Conservation (phyloP, 352 stramenopile species). For the Globisporangium lucens region DNA sequence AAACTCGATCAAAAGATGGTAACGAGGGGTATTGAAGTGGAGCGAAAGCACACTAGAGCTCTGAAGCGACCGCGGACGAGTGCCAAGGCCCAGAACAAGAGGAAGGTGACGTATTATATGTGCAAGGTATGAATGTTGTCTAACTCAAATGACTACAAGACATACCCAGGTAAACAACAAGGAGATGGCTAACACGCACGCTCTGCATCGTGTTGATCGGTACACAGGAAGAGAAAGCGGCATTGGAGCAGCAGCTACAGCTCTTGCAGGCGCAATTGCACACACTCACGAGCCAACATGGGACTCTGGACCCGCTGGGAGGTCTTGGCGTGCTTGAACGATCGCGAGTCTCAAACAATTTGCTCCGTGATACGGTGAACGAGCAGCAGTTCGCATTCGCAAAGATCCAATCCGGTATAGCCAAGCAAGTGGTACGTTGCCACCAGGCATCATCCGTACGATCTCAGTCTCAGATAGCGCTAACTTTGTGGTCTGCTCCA, state of each 20-base stretch:
- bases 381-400: conserved; percentile 1
- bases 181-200: not conserved
- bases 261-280: not conserved
- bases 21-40: no score
- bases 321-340: not conserved
- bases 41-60: not conserved
- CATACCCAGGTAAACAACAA: no score
- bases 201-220: no score
- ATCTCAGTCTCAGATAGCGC: not conserved
- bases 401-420: not conserved
- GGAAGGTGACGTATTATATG: not conserved
- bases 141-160: not conserved
- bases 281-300: not conserved
- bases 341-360: not conserved
- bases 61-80: not conserved
- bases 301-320: not conserved
- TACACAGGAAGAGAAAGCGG: conserved; percentile 8
- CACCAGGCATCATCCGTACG: no score
- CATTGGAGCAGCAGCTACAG: conserved; percentile 2
- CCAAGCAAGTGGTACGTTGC: conserved; percentile 3
- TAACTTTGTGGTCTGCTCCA: not conserved
- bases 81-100: not conserved
- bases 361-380: not conserved
- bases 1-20: not conserved
- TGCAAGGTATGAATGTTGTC: not conserved